Percentiles rank a stretch among this genome's conserved stretches.
phyloP scores from a whole-genome alignment of 2,329 filamentous ascomycete species.

The Alternaria metachromatica region DNA sequence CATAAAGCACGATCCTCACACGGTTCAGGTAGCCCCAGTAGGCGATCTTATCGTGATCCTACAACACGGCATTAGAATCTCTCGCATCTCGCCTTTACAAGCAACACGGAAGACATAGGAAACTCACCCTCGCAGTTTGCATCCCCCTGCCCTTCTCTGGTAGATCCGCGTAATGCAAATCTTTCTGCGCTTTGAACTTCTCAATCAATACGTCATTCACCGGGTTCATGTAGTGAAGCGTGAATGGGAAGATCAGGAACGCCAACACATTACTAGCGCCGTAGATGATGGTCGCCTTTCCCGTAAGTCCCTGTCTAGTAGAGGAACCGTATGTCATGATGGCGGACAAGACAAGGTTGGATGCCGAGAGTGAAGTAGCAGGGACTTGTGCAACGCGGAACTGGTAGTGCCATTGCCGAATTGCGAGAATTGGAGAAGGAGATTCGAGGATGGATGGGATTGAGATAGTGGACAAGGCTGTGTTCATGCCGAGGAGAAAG shows the following conservation, averaged over 20 bases:
- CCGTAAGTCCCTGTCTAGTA: background rate
- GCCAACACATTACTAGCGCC: background rate
- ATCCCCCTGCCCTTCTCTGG: constrained; percentile 2
- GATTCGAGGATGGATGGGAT: background rate
- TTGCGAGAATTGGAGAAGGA: background rate
- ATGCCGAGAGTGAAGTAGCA: background rate
- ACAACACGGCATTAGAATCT: background rate
- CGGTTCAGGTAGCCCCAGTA: constrained; percentile 5
- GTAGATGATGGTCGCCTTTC: background rate
- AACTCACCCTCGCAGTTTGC: constrained; percentile 4
- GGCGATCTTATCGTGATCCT: constrained; percentile 3
- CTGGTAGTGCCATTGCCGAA: constrained; percentile 3
- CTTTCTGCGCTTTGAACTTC: background rate
- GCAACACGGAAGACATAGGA: background rate
- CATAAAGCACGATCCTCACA: background rate
- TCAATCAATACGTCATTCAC: background rate
- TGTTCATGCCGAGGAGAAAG: constrained; percentile 2
- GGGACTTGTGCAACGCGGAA: background rate
- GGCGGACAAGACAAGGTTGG: background rate
- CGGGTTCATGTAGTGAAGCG: background rate
- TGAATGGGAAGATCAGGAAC: constrained; percentile 3
- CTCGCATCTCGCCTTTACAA: background rate
- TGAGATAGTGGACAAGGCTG: background rate
- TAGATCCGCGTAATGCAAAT: constrained; percentile 1
- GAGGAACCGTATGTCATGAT: background rate